Conservation (phyloP, 768 basidiomycete species). For the Lentinus brumalis region DNA sequence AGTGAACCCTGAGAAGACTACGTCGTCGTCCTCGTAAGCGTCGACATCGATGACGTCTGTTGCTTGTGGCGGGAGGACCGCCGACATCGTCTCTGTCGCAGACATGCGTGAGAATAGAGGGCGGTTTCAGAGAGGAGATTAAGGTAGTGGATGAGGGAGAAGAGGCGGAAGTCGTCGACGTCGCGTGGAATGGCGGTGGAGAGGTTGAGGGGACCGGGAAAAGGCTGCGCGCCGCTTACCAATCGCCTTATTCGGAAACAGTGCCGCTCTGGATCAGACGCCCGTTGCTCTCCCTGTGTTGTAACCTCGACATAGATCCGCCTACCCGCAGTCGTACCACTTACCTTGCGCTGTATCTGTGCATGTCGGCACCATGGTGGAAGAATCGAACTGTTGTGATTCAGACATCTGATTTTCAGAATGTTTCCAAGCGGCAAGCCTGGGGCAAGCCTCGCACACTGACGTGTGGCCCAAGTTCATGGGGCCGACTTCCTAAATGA, state of each 20-base stretch:
- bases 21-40: constrained; percentile 36
- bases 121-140: neutral
- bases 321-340: no score
- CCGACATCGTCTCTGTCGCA: neutral
- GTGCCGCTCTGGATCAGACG: neutral
- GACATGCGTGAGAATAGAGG: neutral
- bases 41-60: constrained; percentile 49
- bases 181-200: neutral
- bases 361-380: no score
- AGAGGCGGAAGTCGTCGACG: neutral
- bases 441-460: no score
- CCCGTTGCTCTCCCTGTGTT: no score
- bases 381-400: no score
- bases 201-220: neutral
- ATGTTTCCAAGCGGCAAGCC: no score
- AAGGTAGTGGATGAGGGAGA: neutral
- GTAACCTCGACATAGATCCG: no score
- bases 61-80: constrained; percentile 5
- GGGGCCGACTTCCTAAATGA: no score
- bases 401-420: no score
- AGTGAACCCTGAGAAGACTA: constrained; percentile 29
- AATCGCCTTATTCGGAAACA: constrained; percentile 5
- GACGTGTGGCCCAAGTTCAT: no score
- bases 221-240: constrained; percentile 6
- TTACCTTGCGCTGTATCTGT: no score